Evolutionary conservation across 305 asterid species (phyloP).

Genomic region (Solanum hybrid): DNA sequence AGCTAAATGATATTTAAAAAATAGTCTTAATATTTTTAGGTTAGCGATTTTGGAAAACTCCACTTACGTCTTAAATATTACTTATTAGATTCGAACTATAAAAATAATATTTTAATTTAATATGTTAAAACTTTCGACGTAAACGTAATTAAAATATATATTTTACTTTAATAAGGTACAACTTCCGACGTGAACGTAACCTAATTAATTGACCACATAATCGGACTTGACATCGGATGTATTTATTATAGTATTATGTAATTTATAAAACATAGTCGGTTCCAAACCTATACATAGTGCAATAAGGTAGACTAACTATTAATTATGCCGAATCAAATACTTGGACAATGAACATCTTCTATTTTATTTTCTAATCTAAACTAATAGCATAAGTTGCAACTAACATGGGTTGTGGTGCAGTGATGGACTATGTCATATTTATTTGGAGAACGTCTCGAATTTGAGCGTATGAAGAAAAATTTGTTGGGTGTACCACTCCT

Average conservation of each 20-base stretch:
- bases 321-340: background rate
- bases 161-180: background rate
- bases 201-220: background rate
- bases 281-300: background rate
- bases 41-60: background rate
- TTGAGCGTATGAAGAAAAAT: fast-evolving
- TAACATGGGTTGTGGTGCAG: fast-evolving
- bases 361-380: background rate
- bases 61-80: background rate
- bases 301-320: background rate
- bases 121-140: background rate
- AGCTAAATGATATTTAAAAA: background rate
- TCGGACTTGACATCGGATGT: background rate
- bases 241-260: no score
- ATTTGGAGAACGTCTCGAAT: fast-evolving
- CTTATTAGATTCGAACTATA: background rate
- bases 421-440: fast-evolving
- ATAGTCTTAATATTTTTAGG: background rate
- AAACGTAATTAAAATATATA: background rate
- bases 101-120: background rate
- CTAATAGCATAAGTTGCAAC: background rate
- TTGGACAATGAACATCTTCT: background rate
- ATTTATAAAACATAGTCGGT: background rate
- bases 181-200: background rate
- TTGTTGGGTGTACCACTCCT: background rate